Base-by-base conservation (phyloP, 306 rosid genomes). In the Crataegus laevigata region DNA sequence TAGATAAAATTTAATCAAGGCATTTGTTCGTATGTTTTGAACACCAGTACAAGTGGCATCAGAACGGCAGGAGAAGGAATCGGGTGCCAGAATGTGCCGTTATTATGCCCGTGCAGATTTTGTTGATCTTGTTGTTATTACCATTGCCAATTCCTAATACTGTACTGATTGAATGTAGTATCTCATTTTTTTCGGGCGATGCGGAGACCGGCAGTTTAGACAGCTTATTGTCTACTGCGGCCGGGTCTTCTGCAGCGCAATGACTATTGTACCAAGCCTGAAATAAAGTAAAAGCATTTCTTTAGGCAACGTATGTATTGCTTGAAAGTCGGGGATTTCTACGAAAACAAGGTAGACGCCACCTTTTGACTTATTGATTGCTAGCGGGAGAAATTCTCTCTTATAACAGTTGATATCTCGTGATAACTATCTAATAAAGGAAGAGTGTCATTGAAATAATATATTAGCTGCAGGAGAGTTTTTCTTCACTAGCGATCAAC, bases 391-490 rank as follows among this genome's bases (percentile, higher is more conserved):
- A 45, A 1, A 47, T 15, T 47, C 0, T 45, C 1, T 47, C 0
- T 45, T 1, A 12, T 4, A 47, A 5, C 19, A 0, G 0, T 0
- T 15, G 54, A 50, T 6, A 17, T 17, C 0, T 6, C 1, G 0
- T 50, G 54, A 17, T 15, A 50, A 50, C 3, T 50, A 17, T 5
- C 8, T 17, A 15, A 47, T 47, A 15, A 1, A 47, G 3, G 7
- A 21, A 40, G 15, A 18, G 3, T 47, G 18, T 6, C 21, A 0
- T 0, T 1, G 7, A 14, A 17, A 47, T 14, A 47, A 14, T 47
- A 15, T 47, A 14, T 47, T 5, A 17, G 52, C 2, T 47, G 19
- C 19, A 47, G 15, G 8, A 15, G 52, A 4, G 52, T 4, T 4
- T 47, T 47, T 14, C 1, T 47, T 2, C 0, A 8, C 19, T 47